Conservation (phyloP, 768 basidiomycete species). For the Rhodotorula graminis region DNA sequence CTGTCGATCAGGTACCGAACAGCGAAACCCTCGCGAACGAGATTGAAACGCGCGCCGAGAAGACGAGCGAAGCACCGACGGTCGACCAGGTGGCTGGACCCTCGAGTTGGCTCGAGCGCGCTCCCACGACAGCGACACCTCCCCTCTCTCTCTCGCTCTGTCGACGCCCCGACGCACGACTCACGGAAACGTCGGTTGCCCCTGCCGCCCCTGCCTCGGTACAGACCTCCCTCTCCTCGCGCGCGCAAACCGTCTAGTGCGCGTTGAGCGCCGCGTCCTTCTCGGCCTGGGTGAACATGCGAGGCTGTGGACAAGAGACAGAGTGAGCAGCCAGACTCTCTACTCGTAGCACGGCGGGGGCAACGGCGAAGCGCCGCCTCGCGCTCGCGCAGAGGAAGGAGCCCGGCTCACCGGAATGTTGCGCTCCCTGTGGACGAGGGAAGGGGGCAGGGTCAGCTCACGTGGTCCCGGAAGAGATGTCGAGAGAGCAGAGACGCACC, state of each 20-base stretch:
- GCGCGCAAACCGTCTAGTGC: slow-evolving; percentile 20
- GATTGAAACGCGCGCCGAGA: too few relatives aligned
- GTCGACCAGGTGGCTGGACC: too few relatives aligned
- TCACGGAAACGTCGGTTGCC: background rate
- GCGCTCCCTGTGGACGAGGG: slow-evolving; percentile 46
- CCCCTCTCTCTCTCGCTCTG: too few relatives aligned
- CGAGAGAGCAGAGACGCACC: slow-evolving; percentile 55
- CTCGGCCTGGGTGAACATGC: slow-evolving; percentile 42
- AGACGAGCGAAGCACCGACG: too few relatives aligned
- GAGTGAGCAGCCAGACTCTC: background rate
- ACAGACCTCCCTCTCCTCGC: background rate
- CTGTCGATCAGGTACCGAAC: too few relatives aligned
- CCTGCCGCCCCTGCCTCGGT: background rate
- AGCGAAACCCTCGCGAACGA: too few relatives aligned
- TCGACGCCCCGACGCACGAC: too few relatives aligned
- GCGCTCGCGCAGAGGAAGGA: too few relatives aligned
- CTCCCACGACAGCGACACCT: too few relatives aligned
- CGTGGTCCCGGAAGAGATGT: background rate
- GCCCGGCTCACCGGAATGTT: slow-evolving; percentile 45
- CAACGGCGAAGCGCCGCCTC: background rate
- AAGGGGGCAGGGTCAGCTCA: background rate
- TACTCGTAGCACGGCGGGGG: too few relatives aligned
- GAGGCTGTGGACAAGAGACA: slow-evolving; percentile 14
- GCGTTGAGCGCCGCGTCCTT: slow-evolving; percentile 41
- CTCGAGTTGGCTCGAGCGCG: too few relatives aligned